These are phyloP conservation scores for Russula sp. DNA, from an alignment of 768 basidiomycete species.

Conservation along the genomic window DNA sequence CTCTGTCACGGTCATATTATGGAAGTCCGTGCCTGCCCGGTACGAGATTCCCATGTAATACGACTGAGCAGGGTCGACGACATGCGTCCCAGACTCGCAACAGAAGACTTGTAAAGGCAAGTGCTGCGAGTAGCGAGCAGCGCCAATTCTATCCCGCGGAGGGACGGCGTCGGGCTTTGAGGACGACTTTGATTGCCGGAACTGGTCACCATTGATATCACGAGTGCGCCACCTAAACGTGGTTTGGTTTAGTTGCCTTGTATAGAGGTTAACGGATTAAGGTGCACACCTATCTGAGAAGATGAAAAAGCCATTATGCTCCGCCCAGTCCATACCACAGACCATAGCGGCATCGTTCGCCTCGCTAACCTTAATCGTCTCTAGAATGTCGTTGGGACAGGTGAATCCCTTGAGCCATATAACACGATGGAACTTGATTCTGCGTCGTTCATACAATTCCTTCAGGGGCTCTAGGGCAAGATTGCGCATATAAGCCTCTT, in stretches of 20 bases:
- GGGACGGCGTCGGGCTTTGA: constrained; percentile 89
- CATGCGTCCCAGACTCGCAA: constrained; percentile 96
- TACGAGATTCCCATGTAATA: constrained; percentile 91
- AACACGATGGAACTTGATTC: constrained; percentile 83
- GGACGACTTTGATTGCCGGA: constrained; percentile 93
- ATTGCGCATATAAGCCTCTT: constrained; percentile 93
- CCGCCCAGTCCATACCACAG: constrained; percentile 99
- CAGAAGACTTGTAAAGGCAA: constrained; percentile 99
- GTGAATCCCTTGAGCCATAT: constrained; percentile 99
- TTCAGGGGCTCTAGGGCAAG: constrained; percentile 85
- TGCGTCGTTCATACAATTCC: constrained; percentile 73
- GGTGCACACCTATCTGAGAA: constrained; percentile 82
- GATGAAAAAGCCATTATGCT: constrained; percentile 95
- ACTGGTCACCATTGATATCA: constrained; percentile 97
- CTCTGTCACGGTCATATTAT: constrained; percentile 72
- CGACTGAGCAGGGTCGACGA: constrained; percentile 92
- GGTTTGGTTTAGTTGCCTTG: neutral
- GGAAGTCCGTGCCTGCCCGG: constrained; percentile 75
- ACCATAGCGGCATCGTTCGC: constrained; percentile 96
- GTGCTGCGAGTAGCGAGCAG: constrained; percentile 82
- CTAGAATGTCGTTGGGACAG: constrained; percentile 96
- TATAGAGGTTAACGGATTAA: neutral
- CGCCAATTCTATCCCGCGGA: constrained; percentile 80
- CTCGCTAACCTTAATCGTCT: constrained; percentile 88
- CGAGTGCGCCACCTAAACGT: constrained; percentile 85